These are phyloP conservation scores for Aspergillus piperis DNA, from an alignment of 2,329 filamentous ascomycete genomes.

Conservation along the genomic window DNA sequence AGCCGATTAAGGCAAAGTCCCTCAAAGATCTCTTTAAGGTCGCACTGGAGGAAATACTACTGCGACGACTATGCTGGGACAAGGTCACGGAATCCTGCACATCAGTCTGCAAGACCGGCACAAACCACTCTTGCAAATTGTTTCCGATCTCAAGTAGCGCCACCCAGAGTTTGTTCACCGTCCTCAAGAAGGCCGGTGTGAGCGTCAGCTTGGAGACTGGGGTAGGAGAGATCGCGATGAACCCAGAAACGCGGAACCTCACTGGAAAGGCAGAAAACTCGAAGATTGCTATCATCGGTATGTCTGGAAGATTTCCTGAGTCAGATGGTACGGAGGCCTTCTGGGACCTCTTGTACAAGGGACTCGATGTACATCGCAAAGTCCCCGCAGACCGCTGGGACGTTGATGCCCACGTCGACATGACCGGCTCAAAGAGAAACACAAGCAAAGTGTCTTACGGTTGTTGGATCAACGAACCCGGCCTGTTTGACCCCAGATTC, in stretches of 20 bases:
- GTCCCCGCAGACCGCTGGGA: conserved; percentile 72
- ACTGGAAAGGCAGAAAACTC: conserved; percentile 44
- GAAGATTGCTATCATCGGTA: conserved; percentile 83
- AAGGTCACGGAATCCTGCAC: conserved; percentile 39
- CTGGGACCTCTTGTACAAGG: conserved; percentile 74
- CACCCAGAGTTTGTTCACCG: conserved; percentile 34
- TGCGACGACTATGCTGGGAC: conserved; percentile 45
- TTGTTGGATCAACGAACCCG: conserved; percentile 74
- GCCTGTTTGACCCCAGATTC: conserved; percentile 77
- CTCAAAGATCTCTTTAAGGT: conserved; percentile 35
- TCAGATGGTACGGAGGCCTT: conserved; percentile 70
- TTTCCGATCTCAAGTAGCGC: conserved; percentile 36
- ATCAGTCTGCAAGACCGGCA: conserved; percentile 22
- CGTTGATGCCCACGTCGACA: conserved; percentile 69
- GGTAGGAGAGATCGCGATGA: conserved; percentile 29
- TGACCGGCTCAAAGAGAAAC: conserved; percentile 71
- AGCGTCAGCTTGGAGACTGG: conserved; percentile 29
- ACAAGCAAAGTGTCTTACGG: conserved; percentile 76
- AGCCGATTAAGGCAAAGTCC: conserved; percentile 30
- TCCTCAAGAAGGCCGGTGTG: conserved; percentile 33
- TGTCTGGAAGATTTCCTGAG: conserved; percentile 75
- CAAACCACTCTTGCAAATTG: conserved; percentile 24
- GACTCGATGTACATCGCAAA: conserved; percentile 67
- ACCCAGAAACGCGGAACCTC: conserved; percentile 23
- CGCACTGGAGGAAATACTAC: conserved; percentile 41